Conservation (phyloP, 805 yeast species). For the Sugiyamaella smithiae region DNA sequence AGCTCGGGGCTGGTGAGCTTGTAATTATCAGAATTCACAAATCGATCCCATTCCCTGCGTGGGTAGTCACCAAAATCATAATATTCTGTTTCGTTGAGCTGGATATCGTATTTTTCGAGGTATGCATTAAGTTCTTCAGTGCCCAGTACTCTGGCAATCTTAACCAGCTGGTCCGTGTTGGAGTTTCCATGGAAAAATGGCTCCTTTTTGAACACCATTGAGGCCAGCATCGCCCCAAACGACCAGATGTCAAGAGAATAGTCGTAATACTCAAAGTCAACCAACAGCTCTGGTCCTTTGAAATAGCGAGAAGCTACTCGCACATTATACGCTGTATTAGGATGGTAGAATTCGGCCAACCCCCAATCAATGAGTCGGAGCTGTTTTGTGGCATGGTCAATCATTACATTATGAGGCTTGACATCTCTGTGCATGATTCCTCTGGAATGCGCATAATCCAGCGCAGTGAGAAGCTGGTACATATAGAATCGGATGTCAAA, state of each 20-base stretch:
- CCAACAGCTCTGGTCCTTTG: conserved; percentile 87
- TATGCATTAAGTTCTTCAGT: conserved; percentile 70
- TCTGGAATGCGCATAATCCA: conserved; percentile 87
- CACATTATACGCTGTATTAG: conserved; percentile 84
- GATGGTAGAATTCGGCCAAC: conserved; percentile 87
- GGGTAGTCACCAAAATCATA: conserved; percentile 78
- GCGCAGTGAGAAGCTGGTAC: conserved; percentile 74
- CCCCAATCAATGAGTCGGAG: conserved; percentile 93
- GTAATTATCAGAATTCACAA: conserved; percentile 67
- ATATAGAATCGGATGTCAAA: conserved; percentile 79
- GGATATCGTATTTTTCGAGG: conserved; percentile 64
- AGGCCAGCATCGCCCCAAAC: conserved; percentile 86
- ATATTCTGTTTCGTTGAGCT: conserved; percentile 65
- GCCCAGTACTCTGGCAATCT: conserved; percentile 84
- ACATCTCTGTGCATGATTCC: conserved; percentile 96
- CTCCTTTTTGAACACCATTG: conserved; percentile 82
- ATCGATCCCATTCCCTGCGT: conserved; percentile 78
- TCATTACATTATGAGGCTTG: conserved; percentile 92
- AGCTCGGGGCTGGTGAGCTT: conserved; percentile 67
- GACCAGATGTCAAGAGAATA: conserved; percentile 90
- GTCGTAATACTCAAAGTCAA: conserved; percentile 79
- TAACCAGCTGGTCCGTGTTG: conserved; percentile 87
- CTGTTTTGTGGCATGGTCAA: conserved; percentile 62
- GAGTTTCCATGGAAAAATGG: conserved; percentile 92
- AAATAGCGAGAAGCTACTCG: conserved; percentile 89